Percentiles rank a stretch among this genome's conserved stretches.
These are phyloP conservation scores for Phlyctochytrium arcticum DNA, from an alignment of 192 early-diverging fungal species.

Conservation along the genomic window DNA sequence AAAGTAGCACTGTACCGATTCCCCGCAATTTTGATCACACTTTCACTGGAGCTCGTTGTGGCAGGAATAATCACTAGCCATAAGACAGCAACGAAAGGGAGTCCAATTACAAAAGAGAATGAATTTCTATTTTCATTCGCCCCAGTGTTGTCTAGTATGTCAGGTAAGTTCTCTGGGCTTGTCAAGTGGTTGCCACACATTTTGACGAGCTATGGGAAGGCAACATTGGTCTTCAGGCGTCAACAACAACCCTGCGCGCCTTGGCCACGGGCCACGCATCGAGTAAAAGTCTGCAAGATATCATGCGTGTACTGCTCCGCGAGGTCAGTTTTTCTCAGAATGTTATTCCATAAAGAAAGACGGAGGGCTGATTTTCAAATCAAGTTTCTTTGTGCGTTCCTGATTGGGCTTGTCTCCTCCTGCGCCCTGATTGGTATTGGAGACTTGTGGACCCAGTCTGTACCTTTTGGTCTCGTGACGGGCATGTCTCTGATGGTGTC, in stretches of 20 bases:
- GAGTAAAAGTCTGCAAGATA: slow-evolving; percentile 5
- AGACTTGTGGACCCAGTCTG: not conserved
- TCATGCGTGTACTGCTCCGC: slow-evolving; percentile 30
- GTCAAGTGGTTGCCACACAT: slow-evolving; percentile 22
- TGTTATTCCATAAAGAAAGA: not conserved
- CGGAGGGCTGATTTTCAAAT: not conserved
- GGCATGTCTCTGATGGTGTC: slow-evolving; percentile 9
- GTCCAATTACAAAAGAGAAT: too few species aligned
- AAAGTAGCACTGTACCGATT: slow-evolving; percentile 33
- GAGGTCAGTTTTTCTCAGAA: slow-evolving; percentile 22
- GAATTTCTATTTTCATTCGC: too few species aligned
- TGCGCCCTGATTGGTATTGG: slow-evolving; percentile 3
- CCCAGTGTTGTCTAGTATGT: slow-evolving; percentile 40
- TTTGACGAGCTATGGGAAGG: slow-evolving; percentile 8
- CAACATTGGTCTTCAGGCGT: slow-evolving; percentile 44
- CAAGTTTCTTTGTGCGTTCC: not conserved
- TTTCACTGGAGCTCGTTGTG: slow-evolving; percentile 34
- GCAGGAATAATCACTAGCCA: slow-evolving; percentile 29
- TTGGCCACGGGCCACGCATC: slow-evolving; percentile 42
- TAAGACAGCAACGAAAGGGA: slow-evolving; percentile 15
- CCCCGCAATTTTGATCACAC: slow-evolving; percentile 36
- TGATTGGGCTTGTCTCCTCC: not conserved
- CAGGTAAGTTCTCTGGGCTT: slow-evolving; percentile 12
- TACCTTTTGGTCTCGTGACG: slow-evolving; percentile 4
- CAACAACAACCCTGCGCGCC: slow-evolving; percentile 41